Base-by-base conservation (phyloP, 441 rosid species). In the Mallotus japonicus region DNA sequence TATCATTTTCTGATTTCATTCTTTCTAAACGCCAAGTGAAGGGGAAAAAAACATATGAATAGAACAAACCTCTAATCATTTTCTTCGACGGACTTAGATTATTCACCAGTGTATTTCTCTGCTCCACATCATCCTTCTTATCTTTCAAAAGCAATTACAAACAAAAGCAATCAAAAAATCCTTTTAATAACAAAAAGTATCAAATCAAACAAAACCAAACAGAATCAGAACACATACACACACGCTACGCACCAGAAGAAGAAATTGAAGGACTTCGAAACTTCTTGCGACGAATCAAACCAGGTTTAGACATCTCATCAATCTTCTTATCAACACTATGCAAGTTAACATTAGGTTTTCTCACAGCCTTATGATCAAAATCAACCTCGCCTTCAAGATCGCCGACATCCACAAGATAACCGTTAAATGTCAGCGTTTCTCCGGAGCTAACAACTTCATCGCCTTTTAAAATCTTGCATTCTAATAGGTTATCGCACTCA, bases 361-460 rank as follows among this genome's bases (percentile, higher is more conserved):
- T 19, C 24, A 58, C 12, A 75, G 66, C 51, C 67, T 73, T 73
- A 20, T 65, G 71, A 62, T 67, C 51, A 16, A 54, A 22, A 55
- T 62, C 20, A 40, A n/a, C 50, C 9, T 50, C 84, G 9, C 85
- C 88, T 28, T 81, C 84, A 6, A 85, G 92, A 67, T 89, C 90
- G 8, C 95, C 89, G 34, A 95, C 76, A 71, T 90, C 92, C 15
- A 95, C 92, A 47, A 88, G 83, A 77, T 83, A 89, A 32, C 91
- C 82, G 66, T 76, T 83, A 71, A 92, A 91, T 19, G 90, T 71
- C 81, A 92, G 74, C 4, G 90, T 73, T 78, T 90, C 90, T 8
- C 87, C 87, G 4, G 90, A 79, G 44, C 76, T 65, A 49, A 92
- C 88, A 56, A 73, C 77, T 79, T 91, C 95, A 77, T 89, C 95